phyloP scores from a whole-genome alignment of 2,329 filamentous ascomycete genomes.

The Fusarium sp. region DNA sequence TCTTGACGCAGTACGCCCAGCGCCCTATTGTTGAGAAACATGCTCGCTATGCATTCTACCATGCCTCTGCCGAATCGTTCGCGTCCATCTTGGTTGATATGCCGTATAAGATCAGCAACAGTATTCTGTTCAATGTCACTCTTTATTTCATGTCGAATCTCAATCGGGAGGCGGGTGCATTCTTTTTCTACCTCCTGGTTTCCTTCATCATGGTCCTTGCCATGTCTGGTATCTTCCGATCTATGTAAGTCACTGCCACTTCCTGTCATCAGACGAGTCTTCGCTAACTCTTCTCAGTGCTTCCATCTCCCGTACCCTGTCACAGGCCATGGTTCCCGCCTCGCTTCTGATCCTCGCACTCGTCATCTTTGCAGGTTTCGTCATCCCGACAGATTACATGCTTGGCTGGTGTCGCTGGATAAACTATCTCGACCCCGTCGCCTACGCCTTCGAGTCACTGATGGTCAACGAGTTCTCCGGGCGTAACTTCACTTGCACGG shows the following conservation, averaged over 20 bases:
- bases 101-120: constrained; percentile 58
- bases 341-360: constrained; percentile 55
- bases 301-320: constrained; percentile 65
- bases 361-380: constrained; percentile 64
- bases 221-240: constrained; percentile 74
- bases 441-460: constrained; percentile 74
- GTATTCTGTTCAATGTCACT: constrained; percentile 59
- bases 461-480: constrained; percentile 75
- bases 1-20: constrained; percentile 56
- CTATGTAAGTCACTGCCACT: constrained; percentile 45
- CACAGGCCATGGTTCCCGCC: constrained; percentile 60
- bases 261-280: rapidly evolving
- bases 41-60: constrained; percentile 57
- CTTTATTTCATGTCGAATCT: constrained; percentile 65
- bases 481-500: constrained; percentile 47
- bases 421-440: constrained; percentile 74
- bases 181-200: constrained; percentile 62
- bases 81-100: constrained; percentile 58
- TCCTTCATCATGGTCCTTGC: constrained; percentile 67
- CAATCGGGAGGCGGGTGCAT: constrained; percentile 58
- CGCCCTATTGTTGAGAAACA: constrained; percentile 58
- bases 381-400: constrained; percentile 62
- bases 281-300: constrained; percentile 34
- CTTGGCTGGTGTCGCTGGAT: constrained; percentile 77
- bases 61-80: constrained; percentile 54